Percentiles rank a stretch among this genome's conserved stretches.
phyloP scores from a whole-genome alignment of 768 basidiomycete genomes.

The Trametes maxima region DNA sequence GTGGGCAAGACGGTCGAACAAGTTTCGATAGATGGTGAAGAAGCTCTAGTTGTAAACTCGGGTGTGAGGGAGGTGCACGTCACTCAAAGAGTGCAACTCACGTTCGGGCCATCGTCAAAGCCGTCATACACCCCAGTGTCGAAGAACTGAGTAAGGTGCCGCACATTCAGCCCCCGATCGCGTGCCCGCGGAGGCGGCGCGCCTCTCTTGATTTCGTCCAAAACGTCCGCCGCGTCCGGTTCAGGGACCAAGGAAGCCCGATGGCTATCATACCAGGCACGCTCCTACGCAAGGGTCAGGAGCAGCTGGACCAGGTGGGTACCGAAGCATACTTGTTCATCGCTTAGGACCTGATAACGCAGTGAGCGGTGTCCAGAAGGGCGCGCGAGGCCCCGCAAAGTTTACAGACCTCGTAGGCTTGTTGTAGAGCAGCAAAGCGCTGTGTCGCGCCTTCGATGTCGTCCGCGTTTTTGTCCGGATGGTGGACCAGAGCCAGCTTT shows the following conservation, averaged over 20 bases:
- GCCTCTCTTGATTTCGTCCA: slow-evolving; percentile 83
- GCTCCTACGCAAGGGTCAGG: slow-evolving; percentile 62
- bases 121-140: slow-evolving; percentile 67
- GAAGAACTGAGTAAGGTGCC: slow-evolving; percentile 86
- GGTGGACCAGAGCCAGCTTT: slow-evolving; percentile 79
- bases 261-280: slow-evolving; percentile 98
- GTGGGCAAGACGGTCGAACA: slow-evolving; percentile 79
- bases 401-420: slow-evolving; percentile 88
- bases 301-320: neutral
- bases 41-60: slow-evolving; percentile 61
- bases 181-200: slow-evolving; percentile 51
- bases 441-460: slow-evolving; percentile 86
- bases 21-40: slow-evolving; percentile 83
- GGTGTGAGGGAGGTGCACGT: slow-evolving; percentile 1
- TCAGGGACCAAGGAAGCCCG: slow-evolving; percentile 77
- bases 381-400: neutral
- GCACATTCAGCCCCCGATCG: slow-evolving; percentile 77
- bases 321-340: slow-evolving; percentile 73
- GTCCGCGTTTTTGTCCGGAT: slow-evolving; percentile 86
- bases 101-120: slow-evolving; percentile 64
- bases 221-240: slow-evolving; percentile 81
- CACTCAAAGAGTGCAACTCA: slow-evolving; percentile 35
- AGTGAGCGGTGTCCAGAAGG: neutral
- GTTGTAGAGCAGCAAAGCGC: slow-evolving; percentile 85
- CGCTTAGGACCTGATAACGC: slow-evolving; percentile 73